Evolutionary conservation across 225 moss, liverwort and hornwort species (phyloP).

Genomic region (Asterella californica): DNA sequence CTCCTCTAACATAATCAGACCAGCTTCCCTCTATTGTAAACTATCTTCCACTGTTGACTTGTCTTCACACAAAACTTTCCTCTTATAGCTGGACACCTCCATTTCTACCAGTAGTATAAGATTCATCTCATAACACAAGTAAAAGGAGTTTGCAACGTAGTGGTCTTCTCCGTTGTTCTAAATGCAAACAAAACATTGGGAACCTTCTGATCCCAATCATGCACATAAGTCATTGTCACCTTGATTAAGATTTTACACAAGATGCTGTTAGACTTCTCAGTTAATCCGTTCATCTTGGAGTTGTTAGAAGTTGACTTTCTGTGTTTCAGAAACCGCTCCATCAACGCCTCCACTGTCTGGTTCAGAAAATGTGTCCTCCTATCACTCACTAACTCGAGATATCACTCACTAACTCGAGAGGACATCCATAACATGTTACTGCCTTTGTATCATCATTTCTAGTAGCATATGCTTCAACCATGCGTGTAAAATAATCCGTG

Average conservation of each 20-base stretch:
- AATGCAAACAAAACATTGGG: constrained; percentile 15
- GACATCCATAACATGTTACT: not conserved
- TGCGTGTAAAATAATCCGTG: not conserved
- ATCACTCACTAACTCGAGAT: too few relatives aligned
- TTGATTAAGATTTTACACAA: constrained; percentile 10
- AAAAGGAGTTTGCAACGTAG: too few relatives aligned
- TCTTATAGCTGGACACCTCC: not conserved
- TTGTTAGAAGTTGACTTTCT: constrained; percentile 15
- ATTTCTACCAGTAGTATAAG: constrained; percentile 5
- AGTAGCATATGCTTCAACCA: not conserved
- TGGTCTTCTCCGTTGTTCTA: constrained; percentile 14
- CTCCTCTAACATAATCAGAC: not conserved
- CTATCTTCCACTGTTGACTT: not conserved
- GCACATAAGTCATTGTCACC: not conserved
- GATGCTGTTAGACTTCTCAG: constrained; percentile 9
- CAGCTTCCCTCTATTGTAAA: not conserved
- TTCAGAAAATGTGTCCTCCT: too few relatives aligned
- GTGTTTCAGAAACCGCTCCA: not conserved
- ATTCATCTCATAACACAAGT: constrained; percentile 13
- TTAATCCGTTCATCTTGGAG: constrained; percentile 19
- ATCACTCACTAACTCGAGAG: too few relatives aligned
- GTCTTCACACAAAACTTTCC: not conserved
- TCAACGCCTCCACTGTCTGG: not conserved
- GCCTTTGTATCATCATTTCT: not conserved
- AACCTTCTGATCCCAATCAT: constrained; percentile 15